Evolutionary conservation across 1,284 basidiomycete species (phyloP).

Genomic region (Puccinia horiana): DNA sequence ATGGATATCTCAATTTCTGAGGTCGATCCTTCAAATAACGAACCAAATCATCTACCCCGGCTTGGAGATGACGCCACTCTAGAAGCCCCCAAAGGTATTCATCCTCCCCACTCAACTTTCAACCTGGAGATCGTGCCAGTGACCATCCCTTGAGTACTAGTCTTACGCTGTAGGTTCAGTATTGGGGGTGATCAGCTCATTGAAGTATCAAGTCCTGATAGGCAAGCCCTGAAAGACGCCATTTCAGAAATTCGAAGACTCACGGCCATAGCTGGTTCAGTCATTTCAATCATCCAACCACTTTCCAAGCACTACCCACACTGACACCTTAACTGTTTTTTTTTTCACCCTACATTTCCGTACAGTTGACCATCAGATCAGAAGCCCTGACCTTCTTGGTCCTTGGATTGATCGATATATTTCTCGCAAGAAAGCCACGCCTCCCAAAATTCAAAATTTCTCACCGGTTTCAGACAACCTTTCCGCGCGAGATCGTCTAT

Average conservation of each 20-base stretch:
- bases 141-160: neutral
- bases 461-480: neutral
- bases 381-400: constrained; percentile 25
- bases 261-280: constrained; percentile 26
- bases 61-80: constrained; percentile 12
- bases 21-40: neutral
- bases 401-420: constrained; percentile 36
- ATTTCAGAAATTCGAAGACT: constrained; percentile 43
- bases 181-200: constrained; percentile 42
- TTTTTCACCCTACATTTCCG: neutral
- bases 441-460: neutral
- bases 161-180: constrained; percentile 35
- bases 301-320: neutral
- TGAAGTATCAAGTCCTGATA: constrained; percentile 32
- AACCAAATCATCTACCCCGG: neutral
- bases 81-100: constrained; percentile 28
- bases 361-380: constrained; percentile 24
- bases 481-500: constrained; percentile 23
- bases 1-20: constrained; percentile 33
- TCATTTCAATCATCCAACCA: neutral
- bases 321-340: neutral
- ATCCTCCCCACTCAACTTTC: neutral
- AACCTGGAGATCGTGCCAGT: neutral
- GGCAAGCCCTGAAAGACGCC: constrained; percentile 35
- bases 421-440: constrained; percentile 14